phyloP scores from a whole-genome alignment of 495 filamentous ascomycete species.

The Tuber calosporum region DNA sequence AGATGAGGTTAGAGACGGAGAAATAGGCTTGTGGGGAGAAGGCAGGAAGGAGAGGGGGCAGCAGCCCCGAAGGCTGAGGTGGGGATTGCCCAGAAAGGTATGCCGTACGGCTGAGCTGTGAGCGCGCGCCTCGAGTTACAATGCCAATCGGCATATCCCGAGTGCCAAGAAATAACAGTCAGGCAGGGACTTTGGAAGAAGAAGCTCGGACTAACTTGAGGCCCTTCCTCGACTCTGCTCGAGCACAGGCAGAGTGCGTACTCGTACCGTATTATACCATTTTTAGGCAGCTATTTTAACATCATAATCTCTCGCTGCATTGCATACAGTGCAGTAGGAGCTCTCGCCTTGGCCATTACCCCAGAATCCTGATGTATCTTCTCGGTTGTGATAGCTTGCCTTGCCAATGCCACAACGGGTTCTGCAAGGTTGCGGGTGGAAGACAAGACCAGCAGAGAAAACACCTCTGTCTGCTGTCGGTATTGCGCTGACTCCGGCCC shows the following conservation, averaged over 20 bases:
- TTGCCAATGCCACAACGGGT: background rate
- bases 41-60: background rate
- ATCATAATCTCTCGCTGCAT: background rate
- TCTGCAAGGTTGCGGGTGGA: background rate
- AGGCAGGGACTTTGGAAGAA: background rate
- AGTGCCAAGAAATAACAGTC: conserved; percentile 14
- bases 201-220: background rate
- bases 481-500: background rate
- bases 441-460: background rate
- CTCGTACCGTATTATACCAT: no score
- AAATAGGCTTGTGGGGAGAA: background rate
- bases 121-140: background rate
- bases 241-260: background rate
- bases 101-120: background rate
- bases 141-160: conserved; percentile 22
- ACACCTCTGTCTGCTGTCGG: background rate
- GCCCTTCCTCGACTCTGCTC: background rate
- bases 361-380: background rate
- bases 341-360: background rate
- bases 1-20: background rate
- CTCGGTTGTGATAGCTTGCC: background rate
- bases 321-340: background rate
- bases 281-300: background rate
- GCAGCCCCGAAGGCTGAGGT: background rate
- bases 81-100: background rate